These are phyloP conservation scores for Mycena metata DNA, from an alignment of 768 basidiomycete species.

Conservation along the genomic window DNA sequence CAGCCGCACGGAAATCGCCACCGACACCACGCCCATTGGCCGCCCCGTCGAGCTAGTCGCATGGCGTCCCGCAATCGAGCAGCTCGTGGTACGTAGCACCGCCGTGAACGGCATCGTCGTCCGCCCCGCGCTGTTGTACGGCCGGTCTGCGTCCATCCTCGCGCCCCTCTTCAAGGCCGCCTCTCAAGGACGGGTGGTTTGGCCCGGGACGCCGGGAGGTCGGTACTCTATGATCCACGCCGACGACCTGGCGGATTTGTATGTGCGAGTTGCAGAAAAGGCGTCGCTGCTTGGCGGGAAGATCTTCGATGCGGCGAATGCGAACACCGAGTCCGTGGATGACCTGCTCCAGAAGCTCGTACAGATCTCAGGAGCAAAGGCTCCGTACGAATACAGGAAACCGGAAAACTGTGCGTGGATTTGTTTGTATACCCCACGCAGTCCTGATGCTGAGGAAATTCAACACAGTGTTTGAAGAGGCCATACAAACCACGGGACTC, in stretches of 20 bases:
- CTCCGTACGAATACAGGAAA: conserved; percentile 49
- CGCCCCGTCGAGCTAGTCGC: conserved; percentile 43
- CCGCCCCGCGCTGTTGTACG: conserved; percentile 59
- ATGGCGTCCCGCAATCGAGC: conserved; percentile 53
- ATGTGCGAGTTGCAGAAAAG: conserved; percentile 55
- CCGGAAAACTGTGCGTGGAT: conserved; percentile 52
- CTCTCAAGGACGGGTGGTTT: conserved; percentile 43
- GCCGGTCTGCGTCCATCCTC: conserved; percentile 54
- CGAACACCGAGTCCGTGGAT: conserved; percentile 54
- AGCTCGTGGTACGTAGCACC: conserved; percentile 44
- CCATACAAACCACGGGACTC: conserved; percentile 47
- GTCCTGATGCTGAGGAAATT: not conserved
- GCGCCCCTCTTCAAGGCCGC: conserved; percentile 50
- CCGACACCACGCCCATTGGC: conserved; percentile 49
- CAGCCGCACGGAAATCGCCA: conserved; percentile 46
- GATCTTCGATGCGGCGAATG: conserved; percentile 58
- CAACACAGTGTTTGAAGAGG: conserved; percentile 52
- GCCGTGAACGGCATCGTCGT: conserved; percentile 60
- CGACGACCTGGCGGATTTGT: conserved; percentile 63
- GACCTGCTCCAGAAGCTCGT: conserved; percentile 56
- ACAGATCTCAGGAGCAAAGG: conserved; percentile 52
- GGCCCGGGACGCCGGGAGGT: conserved; percentile 34
- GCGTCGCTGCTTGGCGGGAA: conserved; percentile 51
- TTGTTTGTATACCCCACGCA: not conserved
- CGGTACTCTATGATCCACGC: conserved; percentile 52